Evolutionary conservation across 2,329 filamentous ascomycete species (phyloP).

Genomic region (Chalaropsis thielavioides): DNA sequence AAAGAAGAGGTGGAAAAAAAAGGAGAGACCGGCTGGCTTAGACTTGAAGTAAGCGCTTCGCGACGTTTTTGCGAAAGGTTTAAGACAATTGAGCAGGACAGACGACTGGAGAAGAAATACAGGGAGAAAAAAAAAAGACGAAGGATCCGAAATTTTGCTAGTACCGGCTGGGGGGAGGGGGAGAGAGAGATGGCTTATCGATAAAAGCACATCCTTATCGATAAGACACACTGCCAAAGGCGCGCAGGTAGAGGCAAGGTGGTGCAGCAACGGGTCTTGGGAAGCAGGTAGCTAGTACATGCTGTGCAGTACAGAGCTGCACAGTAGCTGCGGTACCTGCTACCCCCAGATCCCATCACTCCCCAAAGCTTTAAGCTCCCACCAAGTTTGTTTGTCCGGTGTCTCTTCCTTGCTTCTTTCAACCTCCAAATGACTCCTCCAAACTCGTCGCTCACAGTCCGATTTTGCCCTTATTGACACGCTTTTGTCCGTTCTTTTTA

Average conservation of each 20-base stretch:
- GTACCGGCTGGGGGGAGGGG: background rate
- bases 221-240: constrained; percentile 20
- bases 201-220: constrained; percentile 9
- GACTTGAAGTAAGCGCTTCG: no score
- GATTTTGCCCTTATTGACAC: no score
- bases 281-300: background rate
- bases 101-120: background rate
- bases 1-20: background rate
- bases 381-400: background rate
- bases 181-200: no score
- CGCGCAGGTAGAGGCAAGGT: constrained; percentile 19
- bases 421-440: no score
- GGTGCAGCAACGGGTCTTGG: constrained; percentile 21
- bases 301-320: background rate
- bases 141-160: background rate
- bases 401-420: no score
- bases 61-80: no score
- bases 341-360: background rate
- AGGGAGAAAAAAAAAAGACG: background rate
- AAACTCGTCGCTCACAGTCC: no score
- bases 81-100: background rate
- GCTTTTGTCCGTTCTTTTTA: no score
- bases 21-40: background rate
- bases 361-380: background rate
- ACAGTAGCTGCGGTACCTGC: background rate